These are phyloP conservation scores for Termitomyces sp. DNA, from an alignment of 768 basidiomycete genomes.

Conservation along the genomic window DNA sequence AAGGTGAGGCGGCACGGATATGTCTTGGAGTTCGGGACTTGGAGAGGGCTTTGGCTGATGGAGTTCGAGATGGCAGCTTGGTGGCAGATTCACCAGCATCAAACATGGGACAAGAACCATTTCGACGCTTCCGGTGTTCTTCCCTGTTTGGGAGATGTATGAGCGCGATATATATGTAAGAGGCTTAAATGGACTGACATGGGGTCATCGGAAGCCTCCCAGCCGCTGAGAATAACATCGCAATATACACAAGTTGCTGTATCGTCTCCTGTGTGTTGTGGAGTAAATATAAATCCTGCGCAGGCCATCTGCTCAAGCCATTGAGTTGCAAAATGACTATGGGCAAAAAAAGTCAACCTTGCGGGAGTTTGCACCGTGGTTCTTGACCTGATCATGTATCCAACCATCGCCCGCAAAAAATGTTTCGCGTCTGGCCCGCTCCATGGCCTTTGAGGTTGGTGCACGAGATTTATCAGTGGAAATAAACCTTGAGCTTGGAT, in stretches of 20 bases:
- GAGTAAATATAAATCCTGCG: slow-evolving; percentile 83
- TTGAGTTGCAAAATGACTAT: background rate
- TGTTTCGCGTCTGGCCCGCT: slow-evolving; percentile 65
- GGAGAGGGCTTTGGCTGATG: slow-evolving; percentile 24
- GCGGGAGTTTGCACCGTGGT: slow-evolving; percentile 65
- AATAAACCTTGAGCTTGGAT: slow-evolving; percentile 39
- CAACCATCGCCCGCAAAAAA: slow-evolving; percentile 52
- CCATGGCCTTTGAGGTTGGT: slow-evolving; percentile 65
- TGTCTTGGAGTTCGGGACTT: slow-evolving; percentile 20
- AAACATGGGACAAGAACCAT: slow-evolving; percentile 37
- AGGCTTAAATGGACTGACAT: slow-evolving; percentile 45
- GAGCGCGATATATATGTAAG: slow-evolving; percentile 5
- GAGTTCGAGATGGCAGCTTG: slow-evolving; percentile 21
- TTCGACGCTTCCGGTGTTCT: slow-evolving; percentile 67
- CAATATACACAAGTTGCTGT: slow-evolving; percentile 86
- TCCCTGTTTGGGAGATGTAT: slow-evolving; percentile 35
- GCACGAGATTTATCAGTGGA: slow-evolving; percentile 55
- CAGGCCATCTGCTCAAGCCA: slow-evolving; percentile 62
- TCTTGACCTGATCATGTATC: slow-evolving; percentile 59
- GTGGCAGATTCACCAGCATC: slow-evolving; percentile 12
- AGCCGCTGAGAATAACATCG: slow-evolving; percentile 70
- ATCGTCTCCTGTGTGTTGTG: slow-evolving; percentile 66
- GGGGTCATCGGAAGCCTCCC: slow-evolving; percentile 86
- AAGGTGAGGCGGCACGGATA: slow-evolving; percentile 20
- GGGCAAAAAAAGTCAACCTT: slow-evolving; percentile 38